These are phyloP conservation scores for Ophiostoma angusticollis DNA, from an alignment of 2,329 filamentous ascomycete species.

Conservation along the genomic window DNA sequence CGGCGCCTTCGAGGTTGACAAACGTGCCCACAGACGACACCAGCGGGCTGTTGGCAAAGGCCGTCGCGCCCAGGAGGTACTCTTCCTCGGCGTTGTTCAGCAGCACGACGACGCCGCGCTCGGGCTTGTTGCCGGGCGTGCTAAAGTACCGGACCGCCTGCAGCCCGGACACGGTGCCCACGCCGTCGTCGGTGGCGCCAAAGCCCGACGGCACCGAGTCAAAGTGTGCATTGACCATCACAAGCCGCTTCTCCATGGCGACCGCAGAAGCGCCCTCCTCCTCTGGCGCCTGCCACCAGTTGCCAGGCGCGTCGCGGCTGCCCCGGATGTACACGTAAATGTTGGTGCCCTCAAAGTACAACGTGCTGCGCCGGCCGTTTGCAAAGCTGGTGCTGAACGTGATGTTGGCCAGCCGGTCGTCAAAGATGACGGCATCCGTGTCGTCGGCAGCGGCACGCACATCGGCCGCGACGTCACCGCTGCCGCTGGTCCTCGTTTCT, in stretches of 20 bases:
- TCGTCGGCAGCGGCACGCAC: neutral
- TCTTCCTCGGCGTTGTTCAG: constrained; percentile 97
- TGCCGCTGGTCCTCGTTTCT: neutral
- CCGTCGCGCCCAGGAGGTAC: constrained; percentile 72
- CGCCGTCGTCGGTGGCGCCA: constrained; percentile 87
- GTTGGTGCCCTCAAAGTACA: constrained; percentile 89
- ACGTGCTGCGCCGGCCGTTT: constrained; percentile 23
- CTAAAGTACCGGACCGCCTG: constrained; percentile 84
- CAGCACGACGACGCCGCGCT: constrained; percentile 67
- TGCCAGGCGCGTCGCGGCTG: constrained; percentile 54
- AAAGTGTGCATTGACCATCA: constrained; percentile 90
- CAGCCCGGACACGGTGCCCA: constrained; percentile 75
- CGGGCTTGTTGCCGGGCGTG: constrained; percentile 54
- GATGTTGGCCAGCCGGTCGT: constrained; percentile 67
- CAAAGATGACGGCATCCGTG: constrained; percentile 48
- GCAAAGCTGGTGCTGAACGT: constrained; percentile 41
- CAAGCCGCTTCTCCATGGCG: constrained; percentile 49
- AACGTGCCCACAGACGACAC: constrained; percentile 75
- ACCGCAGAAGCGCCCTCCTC: constrained; percentile 19
- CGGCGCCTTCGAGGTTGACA: constrained; percentile 88
- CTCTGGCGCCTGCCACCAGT: constrained; percentile 50
- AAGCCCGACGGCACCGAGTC: constrained; percentile 83
- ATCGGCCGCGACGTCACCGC: neutral
- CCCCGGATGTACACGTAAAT: constrained; percentile 86
- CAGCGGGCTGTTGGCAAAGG: constrained; percentile 72